A percentile compares a stretch with the other conserved stretches of the same genome.
These are phyloP conservation scores for Tuber calosporum DNA, from an alignment of 495 filamentous ascomycete genomes.

Conservation along the genomic window DNA sequence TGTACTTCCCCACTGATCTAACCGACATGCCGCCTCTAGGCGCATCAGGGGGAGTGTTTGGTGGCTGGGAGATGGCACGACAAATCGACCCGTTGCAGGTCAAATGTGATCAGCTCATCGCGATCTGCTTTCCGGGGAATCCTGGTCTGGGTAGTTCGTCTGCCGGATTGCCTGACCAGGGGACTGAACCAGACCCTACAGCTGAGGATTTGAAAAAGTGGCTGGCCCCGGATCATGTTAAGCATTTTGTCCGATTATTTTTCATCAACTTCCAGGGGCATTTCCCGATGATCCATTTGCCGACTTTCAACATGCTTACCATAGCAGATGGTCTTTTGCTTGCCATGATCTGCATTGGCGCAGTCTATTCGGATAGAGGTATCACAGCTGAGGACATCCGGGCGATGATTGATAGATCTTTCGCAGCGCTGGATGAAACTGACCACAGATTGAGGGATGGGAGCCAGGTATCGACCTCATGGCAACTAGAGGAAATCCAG, in stretches of 20 bases:
- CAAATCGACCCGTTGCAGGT: constrained; percentile 48
- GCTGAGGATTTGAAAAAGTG: constrained; percentile 44
- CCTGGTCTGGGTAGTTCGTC: constrained; percentile 36
- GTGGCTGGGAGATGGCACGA: constrained; percentile 9
- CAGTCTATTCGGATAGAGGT: constrained; percentile 55
- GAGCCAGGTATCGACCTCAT: neutral
- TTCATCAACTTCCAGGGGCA: constrained; percentile 58
- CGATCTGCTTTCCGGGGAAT: constrained; percentile 52
- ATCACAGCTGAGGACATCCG: constrained; percentile 51
- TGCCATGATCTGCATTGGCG: constrained; percentile 59
- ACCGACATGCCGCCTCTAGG: neutral
- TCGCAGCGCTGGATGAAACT: constrained; percentile 26
- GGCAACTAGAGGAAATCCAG: constrained; percentile 56
- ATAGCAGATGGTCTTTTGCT: constrained; percentile 56
- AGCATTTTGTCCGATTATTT: constrained; percentile 54
- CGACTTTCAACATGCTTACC: constrained; percentile 57
- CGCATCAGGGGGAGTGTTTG: neutral
- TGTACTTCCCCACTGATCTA: neutral
- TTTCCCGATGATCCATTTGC: constrained; percentile 62
- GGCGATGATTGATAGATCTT: constrained; percentile 50
- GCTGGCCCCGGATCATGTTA: constrained; percentile 55
- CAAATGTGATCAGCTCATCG: constrained; percentile 49
- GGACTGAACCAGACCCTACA: constrained; percentile 31
- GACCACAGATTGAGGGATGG: neutral
- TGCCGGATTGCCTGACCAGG: constrained; percentile 28